Evolutionary conservation across 2,329 filamentous ascomycete species (phyloP).

Genomic region (Pseudogymnoascus sp.): DNA sequence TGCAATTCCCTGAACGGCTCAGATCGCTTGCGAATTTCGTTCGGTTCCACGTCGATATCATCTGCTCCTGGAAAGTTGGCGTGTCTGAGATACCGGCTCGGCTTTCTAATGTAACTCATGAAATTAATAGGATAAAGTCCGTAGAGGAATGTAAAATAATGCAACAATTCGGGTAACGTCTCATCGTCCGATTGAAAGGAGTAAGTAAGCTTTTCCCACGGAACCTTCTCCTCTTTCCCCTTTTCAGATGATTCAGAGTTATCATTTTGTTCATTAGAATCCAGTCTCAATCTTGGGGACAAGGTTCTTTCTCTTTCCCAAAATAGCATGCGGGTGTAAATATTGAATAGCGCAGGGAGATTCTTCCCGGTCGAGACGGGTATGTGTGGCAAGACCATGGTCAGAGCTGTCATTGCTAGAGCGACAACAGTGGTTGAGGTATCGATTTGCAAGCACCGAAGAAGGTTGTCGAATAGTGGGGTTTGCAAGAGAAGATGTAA

Average conservation of each 20-base stretch:
- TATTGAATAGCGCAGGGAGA: constrained; percentile 67
- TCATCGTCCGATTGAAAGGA: constrained; percentile 54
- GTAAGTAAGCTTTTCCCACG: constrained; percentile 58
- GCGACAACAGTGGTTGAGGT: constrained; percentile 71
- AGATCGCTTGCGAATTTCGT: constrained; percentile 66
- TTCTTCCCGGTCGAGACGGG: constrained; percentile 61
- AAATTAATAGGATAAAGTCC: constrained; percentile 80
- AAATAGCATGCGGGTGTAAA: constrained; percentile 71
- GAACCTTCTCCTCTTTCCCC: constrained; percentile 23
- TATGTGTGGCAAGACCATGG: constrained; percentile 78
- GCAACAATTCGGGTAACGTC: constrained; percentile 56
- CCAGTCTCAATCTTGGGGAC: constrained; percentile 9
- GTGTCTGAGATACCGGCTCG: constrained; percentile 67
- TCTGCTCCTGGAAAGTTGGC: constrained; percentile 61
- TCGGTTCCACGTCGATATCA: constrained; percentile 69
- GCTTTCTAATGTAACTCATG: constrained; percentile 77
- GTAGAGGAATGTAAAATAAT: constrained; percentile 76
- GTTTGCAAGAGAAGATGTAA: constrained; percentile 66
- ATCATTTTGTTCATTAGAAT: constrained; percentile 23
- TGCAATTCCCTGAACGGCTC: constrained; percentile 67
- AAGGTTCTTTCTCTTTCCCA: constrained; percentile 47
- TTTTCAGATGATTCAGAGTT: constrained; percentile 31
- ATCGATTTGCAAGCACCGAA: constrained; percentile 68
- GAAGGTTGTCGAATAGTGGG: constrained; percentile 59
- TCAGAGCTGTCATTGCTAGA: constrained; percentile 62